These are phyloP conservation scores for Pholiota adiposa DNA, from an alignment of 1,284 basidiomycete genomes.

Conservation along the genomic window DNA sequence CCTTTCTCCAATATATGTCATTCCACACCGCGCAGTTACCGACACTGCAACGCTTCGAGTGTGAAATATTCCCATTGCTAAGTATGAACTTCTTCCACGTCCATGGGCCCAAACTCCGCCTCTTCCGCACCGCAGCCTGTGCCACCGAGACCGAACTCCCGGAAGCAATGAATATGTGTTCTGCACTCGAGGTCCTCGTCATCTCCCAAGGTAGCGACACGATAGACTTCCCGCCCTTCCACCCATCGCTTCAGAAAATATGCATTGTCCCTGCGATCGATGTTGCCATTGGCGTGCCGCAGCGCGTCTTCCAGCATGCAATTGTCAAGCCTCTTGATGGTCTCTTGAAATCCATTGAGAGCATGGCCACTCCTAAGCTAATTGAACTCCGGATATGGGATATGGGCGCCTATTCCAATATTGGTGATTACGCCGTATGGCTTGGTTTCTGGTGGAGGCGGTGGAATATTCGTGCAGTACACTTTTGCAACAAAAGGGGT, in stretches of 20 bases:
- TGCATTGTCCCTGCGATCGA: slow-evolving; percentile 30
- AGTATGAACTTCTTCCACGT: slow-evolving; percentile 38
- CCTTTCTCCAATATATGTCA: slow-evolving; percentile 40
- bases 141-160: slow-evolving; percentile 33
- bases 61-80: slow-evolving; percentile 40
- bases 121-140: slow-evolving; percentile 39
- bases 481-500: slow-evolving; percentile 44
- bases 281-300: slow-evolving; percentile 24
- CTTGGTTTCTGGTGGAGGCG: slow-evolving; percentile 40
- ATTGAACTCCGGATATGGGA: slow-evolving; percentile 43
- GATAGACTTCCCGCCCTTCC: slow-evolving; percentile 21
- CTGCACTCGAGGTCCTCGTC: slow-evolving; percentile 42
- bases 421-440: slow-evolving; percentile 36
- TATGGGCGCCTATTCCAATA: slow-evolving; percentile 37
- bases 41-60: slow-evolving; percentile 42
- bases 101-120: slow-evolving; percentile 44
- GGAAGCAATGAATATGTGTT: slow-evolving; percentile 37
- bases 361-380: slow-evolving; percentile 39
- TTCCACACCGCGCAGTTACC: slow-evolving; percentile 39
- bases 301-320: slow-evolving; percentile 24
- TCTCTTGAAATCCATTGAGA: slow-evolving; percentile 40
- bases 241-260: slow-evolving; percentile 27
- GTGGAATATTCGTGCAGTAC: slow-evolving; percentile 39
- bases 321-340: slow-evolving; percentile 40
- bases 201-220: slow-evolving; percentile 33